Evolutionary conservation across 495 filamentous ascomycete genomes (phyloP).

Genomic region (Cercophora samala): DNA sequence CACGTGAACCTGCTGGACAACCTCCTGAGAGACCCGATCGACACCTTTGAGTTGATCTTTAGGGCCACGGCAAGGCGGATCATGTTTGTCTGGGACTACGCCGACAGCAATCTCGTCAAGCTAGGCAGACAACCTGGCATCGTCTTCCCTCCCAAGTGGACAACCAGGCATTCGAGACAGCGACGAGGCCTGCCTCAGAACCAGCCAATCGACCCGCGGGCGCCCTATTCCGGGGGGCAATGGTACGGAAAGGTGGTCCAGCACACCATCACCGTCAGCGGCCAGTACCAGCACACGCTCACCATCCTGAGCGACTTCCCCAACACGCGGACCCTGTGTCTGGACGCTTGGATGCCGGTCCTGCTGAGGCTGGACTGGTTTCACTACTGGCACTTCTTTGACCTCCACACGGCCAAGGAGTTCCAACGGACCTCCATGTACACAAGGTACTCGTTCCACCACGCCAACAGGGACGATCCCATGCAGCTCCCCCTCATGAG

Average conservation of each 20-base stretch:
- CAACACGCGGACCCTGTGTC: neutral
- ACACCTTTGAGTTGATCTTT: neutral
- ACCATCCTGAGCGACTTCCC: neutral
- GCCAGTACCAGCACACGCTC: neutral
- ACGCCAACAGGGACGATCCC: neutral
- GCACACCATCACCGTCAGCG: neutral
- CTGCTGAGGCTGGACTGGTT: neutral
- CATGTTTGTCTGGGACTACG: neutral
- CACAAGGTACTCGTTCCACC: neutral
- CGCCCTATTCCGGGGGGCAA: neutral
- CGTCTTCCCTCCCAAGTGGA: neutral
- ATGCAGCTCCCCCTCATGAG: no score
- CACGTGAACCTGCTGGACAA: neutral
- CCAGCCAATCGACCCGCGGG: neutral
- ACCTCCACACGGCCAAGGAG: neutral
- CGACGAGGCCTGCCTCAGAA: neutral
- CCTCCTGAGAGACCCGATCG: neutral
- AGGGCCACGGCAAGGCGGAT: neutral
- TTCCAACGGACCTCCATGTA: neutral
- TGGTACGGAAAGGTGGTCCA: neutral
- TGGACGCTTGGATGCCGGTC: neutral
- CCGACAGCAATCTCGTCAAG: neutral
- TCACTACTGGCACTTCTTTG: no score
- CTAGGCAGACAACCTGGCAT: neutral
- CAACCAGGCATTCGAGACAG: neutral